Evolutionary conservation across 345 rosid species (phyloP).

Genomic region (Mercurialis annua): DNA sequence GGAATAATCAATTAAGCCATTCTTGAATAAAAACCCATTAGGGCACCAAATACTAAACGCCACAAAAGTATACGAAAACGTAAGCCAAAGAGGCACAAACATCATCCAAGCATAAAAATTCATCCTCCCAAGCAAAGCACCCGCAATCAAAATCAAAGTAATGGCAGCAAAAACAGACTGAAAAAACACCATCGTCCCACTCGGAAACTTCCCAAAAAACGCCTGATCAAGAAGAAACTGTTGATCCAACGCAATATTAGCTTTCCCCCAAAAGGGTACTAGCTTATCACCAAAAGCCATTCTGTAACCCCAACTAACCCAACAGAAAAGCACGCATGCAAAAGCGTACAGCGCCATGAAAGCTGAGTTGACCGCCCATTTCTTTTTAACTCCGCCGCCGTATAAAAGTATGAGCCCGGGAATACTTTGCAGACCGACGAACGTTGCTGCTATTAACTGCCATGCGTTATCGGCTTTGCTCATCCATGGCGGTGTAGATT

Average conservation of each 20-base stretch:
- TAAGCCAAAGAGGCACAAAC: slow-evolving; percentile 48
- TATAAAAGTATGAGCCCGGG: slow-evolving; percentile 20
- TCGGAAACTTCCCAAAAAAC: slow-evolving; percentile 11
- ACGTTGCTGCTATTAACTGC: slow-evolving; percentile 24
- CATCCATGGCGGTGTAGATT: slow-evolving; percentile 16
- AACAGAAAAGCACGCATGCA: slow-evolving; percentile 19
- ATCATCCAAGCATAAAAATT: slow-evolving; percentile 47
- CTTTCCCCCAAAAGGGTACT: slow-evolving; percentile 16
- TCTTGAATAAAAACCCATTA: slow-evolving; percentile 29
- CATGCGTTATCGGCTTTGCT: slow-evolving; percentile 23
- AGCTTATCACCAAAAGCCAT: slow-evolving; percentile 18
- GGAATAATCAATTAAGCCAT: slow-evolving; percentile 43
- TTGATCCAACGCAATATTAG: slow-evolving; percentile 10
- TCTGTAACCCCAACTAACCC: slow-evolving; percentile 21
- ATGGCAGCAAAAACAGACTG: slow-evolving; percentile 19
- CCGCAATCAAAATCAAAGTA: slow-evolving; percentile 19
- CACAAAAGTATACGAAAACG: slow-evolving; percentile 41
- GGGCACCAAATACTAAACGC: slow-evolving; percentile 44
- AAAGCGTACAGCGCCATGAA: slow-evolving; percentile 23
- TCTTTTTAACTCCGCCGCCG: slow-evolving; percentile 21
- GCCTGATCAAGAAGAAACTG: slow-evolving; percentile 6
- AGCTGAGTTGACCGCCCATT: slow-evolving; percentile 24
- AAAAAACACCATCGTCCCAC: slow-evolving; percentile 22
- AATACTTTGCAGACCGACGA: slow-evolving; percentile 24
- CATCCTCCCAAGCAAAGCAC: slow-evolving; percentile 16